Conservation (phyloP, 2,329 filamentous ascomycete genomes). For the Neonectria ditissima region DNA sequence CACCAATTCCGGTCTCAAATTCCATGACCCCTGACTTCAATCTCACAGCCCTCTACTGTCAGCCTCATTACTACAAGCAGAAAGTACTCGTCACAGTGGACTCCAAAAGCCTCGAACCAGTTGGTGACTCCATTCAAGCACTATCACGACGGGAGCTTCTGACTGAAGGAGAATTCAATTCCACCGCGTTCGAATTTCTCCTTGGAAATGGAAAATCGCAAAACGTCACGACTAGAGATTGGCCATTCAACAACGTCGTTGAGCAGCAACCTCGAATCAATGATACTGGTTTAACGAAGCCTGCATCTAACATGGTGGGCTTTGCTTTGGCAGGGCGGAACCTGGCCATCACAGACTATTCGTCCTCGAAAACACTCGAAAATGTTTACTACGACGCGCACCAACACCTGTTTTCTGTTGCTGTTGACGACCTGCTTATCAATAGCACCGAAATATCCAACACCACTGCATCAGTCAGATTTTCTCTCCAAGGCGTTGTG, state of each 20-base stretch:
- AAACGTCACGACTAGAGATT: slow-evolving; percentile 32
- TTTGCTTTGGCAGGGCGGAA: slow-evolving; percentile 46
- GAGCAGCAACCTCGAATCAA: slow-evolving; percentile 43
- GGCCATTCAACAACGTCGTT: slow-evolving; percentile 36
- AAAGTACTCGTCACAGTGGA: slow-evolving; percentile 55
- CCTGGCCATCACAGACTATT: slow-evolving; percentile 10
- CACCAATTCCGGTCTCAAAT: background rate
- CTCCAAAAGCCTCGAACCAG: slow-evolving; percentile 19
- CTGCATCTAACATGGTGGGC: slow-evolving; percentile 49
- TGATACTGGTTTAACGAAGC: slow-evolving; percentile 22
- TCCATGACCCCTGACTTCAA: slow-evolving; percentile 25
- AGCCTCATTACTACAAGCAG: slow-evolving; percentile 59
- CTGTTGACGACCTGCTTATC: slow-evolving; percentile 30
- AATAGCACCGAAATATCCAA: slow-evolving; percentile 31
- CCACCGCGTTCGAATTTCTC: slow-evolving; percentile 50
- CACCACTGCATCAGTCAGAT: slow-evolving; percentile 20
- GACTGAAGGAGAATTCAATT: slow-evolving; percentile 47
- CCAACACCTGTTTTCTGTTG: slow-evolving; percentile 48
- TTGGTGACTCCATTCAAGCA: slow-evolving; percentile 13
- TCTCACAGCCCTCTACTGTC: slow-evolving; percentile 56
- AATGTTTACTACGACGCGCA: slow-evolving; percentile 43
- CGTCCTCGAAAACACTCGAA: slow-evolving; percentile 8
- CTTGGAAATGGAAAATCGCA: slow-evolving; percentile 45
- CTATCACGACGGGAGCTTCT: slow-evolving; percentile 31
- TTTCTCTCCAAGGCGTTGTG: slow-evolving; percentile 44